Evolutionary conservation across 2,329 filamentous ascomycete species (phyloP), one percentile per base, ranked within the genome.

Genomic region (Macrophomina pseudophaseolina): DNA sequence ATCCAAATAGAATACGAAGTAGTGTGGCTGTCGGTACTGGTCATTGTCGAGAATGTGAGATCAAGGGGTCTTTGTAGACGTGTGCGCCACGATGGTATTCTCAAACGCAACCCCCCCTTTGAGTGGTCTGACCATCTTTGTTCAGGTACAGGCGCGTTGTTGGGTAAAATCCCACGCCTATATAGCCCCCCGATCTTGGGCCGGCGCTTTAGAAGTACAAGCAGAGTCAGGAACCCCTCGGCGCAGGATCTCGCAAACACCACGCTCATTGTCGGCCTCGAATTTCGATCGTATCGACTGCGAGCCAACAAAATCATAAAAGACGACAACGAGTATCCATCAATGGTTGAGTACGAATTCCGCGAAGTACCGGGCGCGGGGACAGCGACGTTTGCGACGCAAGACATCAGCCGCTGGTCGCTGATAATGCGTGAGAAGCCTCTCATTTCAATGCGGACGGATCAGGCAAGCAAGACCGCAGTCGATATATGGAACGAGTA

Each of bases 311-410:
- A n/a, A 38, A 23, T 28, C 32, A 52, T 9, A n/a, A n/a, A 53
- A 6, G 35, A 40, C 33, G 5, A 42, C 33, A 28, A 32, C 14
- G 2, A 44, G 40, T 16, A 9, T 5, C 12, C 14, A 42, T 33
- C 12, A 5, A 60, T 28, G 40, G 2, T 23, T 12, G 5, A 46
- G 12, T 65, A 56, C 30, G 51, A 56, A 48, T 35, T 56, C 49
- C 49, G 51, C 8, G 38, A 46, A 18, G 18, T 65, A 11, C 7
- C 38, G 5, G 63, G 63, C 16, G 18, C 23, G 5, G 63, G 63
- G 23, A 46, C 14, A 5, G 63, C 23, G 6, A 44, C 51, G 23
- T 65, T 65, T 12, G 51, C 63, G 5, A 65, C 63, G 12, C 14
- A 35, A 2, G 38, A 65, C 16, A 65, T 65, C 9, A n/a, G 23